A percentile compares a stretch with the other conserved stretches of the same genome.
Evolutionary conservation across 2,329 filamentous ascomycete genomes (phyloP).

Genomic region (Diaporthe sp.): DNA sequence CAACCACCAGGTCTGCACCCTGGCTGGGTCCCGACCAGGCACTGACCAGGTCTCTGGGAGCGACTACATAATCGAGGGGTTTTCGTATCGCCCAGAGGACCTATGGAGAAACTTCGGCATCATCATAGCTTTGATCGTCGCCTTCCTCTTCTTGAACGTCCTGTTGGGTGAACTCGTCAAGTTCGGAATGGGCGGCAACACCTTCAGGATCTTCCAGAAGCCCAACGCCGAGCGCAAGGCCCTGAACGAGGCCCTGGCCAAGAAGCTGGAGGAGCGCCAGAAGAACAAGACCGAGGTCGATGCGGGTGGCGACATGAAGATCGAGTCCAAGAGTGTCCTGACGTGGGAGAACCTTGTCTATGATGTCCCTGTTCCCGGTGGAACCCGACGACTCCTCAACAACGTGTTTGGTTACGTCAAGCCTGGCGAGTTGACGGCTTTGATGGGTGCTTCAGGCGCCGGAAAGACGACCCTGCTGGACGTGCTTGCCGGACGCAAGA

Average conservation of each 20-base stretch:
- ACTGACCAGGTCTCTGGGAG: conserved; percentile 74
- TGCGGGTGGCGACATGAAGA: conserved; percentile 60
- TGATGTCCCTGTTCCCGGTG: conserved; percentile 72
- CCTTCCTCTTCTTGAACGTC: conserved; percentile 83
- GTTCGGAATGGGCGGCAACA: conserved; percentile 84
- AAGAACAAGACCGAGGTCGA: conserved; percentile 60
- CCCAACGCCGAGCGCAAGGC: conserved; percentile 76
- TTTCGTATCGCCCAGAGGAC: conserved; percentile 75
- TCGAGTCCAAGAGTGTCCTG: conserved; percentile 76
- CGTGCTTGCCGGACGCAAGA: conserved; percentile 75
- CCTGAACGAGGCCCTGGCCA: conserved; percentile 74
- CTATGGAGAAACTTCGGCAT: conserved; percentile 91
- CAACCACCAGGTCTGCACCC: conserved; percentile 84
- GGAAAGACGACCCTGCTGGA: conserved; percentile 90
- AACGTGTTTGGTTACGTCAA: conserved; percentile 78
- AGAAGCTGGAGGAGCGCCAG: conserved; percentile 71
- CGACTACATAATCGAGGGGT: conserved; percentile 78
- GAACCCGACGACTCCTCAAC: conserved; percentile 68
- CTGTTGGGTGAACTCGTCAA: conserved; percentile 84
- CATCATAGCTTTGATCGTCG: conserved; percentile 79
- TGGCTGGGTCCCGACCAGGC: conserved; percentile 79
- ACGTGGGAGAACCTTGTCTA: conserved; percentile 92
- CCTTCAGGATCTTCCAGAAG: conserved; percentile 82
- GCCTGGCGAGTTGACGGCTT: conserved; percentile 81
- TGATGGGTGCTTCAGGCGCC: conserved; percentile 88